Base-by-base conservation (phyloP, 306 rosid species). In the Quercus wislizeni region DNA sequence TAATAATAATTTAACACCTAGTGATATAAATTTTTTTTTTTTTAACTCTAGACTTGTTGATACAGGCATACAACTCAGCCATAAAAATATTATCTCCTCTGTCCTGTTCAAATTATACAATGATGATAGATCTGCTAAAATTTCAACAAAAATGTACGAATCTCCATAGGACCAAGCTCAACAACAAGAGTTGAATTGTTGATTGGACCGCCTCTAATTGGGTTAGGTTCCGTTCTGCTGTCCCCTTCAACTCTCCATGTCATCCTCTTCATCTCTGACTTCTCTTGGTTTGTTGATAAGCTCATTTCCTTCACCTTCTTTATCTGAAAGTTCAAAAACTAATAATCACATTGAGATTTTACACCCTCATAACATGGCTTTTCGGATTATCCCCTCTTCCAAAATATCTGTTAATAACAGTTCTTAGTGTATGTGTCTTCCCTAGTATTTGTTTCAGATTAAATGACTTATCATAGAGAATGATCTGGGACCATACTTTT, bases 91-190 rank as follows among this genome's bases (percentile, higher is more conserved):
- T 14, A 30, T 28, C 12, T 28, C 15, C 18, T 25, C 0, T 5
- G 68, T 62, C n/a, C 4, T 25, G 10, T 62, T 11, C 70, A 23
- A 41, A 59, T 41, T 41, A 30, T 35, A 38, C 3, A 3, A 1
- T 11, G 23, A 46, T 6, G 5, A 14, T 5, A 49, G n/a, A 25
- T 13, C 8, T 27, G 15, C 76, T 80, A 87, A 75, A 86, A 89
- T 68, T 79, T 88, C 81, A 92, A 77, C 12, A 84, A 31, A 83
- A 92, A 85, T 31, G 94, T 92, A 41, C 97, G 92, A 9, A 89
- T 92, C 89, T 92, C 96, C 96, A 91, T 85, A n/a, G 97, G 96
- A 77, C 91, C 96, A 78, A 92, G 95, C 90, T 91, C 89, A 23
- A 89, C 89, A 11, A 87, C 81, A 35, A 83, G 86, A 78, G 84